Base-by-base conservation (phyloP, 208 protist genomes). In the Herpetomonas samuelpessoai region DNA sequence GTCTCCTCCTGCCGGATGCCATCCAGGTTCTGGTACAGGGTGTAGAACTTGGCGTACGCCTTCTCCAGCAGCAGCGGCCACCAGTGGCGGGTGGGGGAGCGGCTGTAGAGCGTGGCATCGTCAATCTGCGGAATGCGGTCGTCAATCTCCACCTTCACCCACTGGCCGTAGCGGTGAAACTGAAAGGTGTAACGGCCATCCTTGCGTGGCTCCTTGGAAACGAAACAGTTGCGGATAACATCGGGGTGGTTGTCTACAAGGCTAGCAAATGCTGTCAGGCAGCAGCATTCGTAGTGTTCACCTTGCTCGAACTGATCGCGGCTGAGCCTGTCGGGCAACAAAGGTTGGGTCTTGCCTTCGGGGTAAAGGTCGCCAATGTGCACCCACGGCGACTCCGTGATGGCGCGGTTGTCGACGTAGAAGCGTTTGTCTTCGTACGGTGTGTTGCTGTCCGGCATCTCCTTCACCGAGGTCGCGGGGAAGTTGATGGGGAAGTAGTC, bases 41-140 rank as follows among this genome's bases (percentile, higher is more conserved):
- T 86, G 80, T 92, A 90, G 64, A 90, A 86, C 72, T 92, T 92
- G 30, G 86, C 86, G 68, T 92, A 88, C 29, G 86, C 75, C 75
- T 81, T 81, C 65, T 81, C 75, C 65, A 81, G 75, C 69, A 76
- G 62, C 65, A 81, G 65, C 52, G 86, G 81, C 86, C 86, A 92
- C 78, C 76, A 84, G 68, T 86, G 76, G 41, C 62, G 65, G 28
- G 76, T 86, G 26, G 80, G 79, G 18, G 82, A 85, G 52, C 77
- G 79, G 67, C 72, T 78, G 66, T 75, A 90, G 31, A 88, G 55
- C 51, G 79, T 77, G 49, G 72, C 57, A 38, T 67, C 79, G 16
- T 84, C 76, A 25, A 76, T 72, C 38, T 68, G 54, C 3, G 80
- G 74, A 56, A 88, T 86, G 49, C 74, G 82, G 66, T 81, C 75